These are phyloP conservation scores for Achlya hypogyna DNA, from an alignment of 352 stramenopile genomes.

Conservation along the genomic window DNA sequence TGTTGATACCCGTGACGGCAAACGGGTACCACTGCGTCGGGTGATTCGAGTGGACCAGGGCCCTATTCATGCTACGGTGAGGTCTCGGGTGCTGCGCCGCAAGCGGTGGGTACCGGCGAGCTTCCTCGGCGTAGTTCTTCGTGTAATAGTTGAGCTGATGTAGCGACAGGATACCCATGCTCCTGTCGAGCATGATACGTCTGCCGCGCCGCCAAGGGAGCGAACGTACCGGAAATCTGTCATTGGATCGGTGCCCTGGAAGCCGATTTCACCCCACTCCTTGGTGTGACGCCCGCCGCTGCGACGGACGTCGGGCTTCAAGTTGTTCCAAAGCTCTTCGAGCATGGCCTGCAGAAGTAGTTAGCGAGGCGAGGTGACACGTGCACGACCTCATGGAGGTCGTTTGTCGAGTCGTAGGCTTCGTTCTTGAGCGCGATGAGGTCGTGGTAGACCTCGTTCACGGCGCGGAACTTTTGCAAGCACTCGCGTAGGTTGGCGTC, in stretches of 20 bases:
- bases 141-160: conserved; percentile 71
- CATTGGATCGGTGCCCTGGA: conserved; percentile 79
- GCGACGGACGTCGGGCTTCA: conserved; percentile 72
- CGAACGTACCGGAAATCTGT: conserved; percentile 48
- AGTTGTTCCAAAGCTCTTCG: conserved; percentile 67
- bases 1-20: conserved; percentile 78
- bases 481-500: conserved; percentile 58
- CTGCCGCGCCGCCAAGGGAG: neutral
- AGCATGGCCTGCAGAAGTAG: conserved; percentile 38
- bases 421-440: conserved; percentile 52
- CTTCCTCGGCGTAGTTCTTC: conserved; percentile 61
- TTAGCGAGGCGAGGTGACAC: neutral
- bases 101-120: conserved; percentile 39
- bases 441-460: conserved; percentile 59
- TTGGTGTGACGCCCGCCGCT: conserved; percentile 71
- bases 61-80: conserved; percentile 27
- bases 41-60: conserved; percentile 73
- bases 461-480: conserved; percentile 59
- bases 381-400: conserved; percentile 39
- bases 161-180: conserved; percentile 74
- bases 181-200: conserved; percentile 19
- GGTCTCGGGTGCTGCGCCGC: neutral
- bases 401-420: conserved; percentile 52
- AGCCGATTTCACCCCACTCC: conserved; percentile 82
- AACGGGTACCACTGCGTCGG: conserved; percentile 82